Evolutionary conservation across 2,329 filamentous ascomycete species (phyloP).

Genomic region (Neurospora sp.): DNA sequence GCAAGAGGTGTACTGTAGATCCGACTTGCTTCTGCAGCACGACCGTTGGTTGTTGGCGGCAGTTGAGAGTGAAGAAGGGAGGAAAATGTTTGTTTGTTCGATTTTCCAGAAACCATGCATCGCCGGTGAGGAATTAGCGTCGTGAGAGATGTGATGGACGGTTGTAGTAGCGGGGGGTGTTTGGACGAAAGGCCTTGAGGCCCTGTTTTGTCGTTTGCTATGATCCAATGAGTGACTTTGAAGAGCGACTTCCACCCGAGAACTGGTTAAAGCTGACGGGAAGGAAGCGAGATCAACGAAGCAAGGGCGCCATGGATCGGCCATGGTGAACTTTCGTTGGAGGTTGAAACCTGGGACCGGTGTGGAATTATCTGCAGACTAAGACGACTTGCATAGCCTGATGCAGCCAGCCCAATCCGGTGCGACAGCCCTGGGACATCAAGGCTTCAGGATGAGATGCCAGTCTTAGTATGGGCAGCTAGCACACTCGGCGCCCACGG

Average conservation of each 20-base stretch:
- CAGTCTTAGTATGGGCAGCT: conserved; percentile 28
- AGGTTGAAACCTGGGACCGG: conserved; percentile 9
- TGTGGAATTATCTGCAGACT: conserved; percentile 8
- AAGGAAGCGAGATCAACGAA: neutral
- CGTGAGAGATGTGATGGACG: neutral
- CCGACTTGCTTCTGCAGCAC: neutral
- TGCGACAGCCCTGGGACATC: conserved; percentile 5
- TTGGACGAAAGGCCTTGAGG: neutral
- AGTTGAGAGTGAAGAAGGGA: neutral
- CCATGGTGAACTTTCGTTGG: conserved; percentile 6
- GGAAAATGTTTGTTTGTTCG: neutral
- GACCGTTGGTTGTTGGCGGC: neutral
- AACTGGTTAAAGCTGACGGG: neutral
- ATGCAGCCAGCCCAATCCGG: conserved; percentile 21
- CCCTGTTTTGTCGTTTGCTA: neutral
- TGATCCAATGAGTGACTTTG: neutral
- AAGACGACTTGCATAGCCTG: conserved; percentile 12
- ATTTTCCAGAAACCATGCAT: neutral
- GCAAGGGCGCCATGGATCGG: conserved; percentile 9
- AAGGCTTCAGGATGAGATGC: conserved; percentile 2
- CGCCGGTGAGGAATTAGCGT: neutral
- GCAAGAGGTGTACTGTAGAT: neutral
- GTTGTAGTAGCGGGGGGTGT: neutral
- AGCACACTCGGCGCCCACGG: conserved; percentile 31
- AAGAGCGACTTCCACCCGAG: neutral